phyloP scores from a whole-genome alignment of 1,284 basidiomycete genomes.

The Malassezia restricta region DNA sequence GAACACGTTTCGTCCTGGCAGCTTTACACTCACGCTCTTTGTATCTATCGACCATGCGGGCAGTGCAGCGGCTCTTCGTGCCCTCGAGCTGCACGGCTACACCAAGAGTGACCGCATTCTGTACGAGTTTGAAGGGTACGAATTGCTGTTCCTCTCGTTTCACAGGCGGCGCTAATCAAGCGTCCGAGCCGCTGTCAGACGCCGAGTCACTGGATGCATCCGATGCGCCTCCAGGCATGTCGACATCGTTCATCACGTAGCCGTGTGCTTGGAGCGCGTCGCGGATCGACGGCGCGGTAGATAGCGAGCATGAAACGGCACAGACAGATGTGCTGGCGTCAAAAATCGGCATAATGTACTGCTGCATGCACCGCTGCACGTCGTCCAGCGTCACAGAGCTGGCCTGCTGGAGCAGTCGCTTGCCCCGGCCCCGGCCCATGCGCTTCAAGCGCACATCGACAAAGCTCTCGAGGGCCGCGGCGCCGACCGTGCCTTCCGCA shows the following conservation, averaged over 20 bases:
- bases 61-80: slow-evolving; percentile 30
- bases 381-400: slow-evolving; percentile 60
- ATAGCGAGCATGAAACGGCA: slow-evolving; percentile 68
- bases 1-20: slow-evolving; percentile 78
- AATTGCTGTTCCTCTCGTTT: slow-evolving; percentile 58
- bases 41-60: slow-evolving; percentile 56
- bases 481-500: slow-evolving; percentile 66
- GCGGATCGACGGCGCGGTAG: slow-evolving; percentile 64
- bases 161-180: slow-evolving; percentile 9
- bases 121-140: slow-evolving; percentile 93
- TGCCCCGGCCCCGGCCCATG: slow-evolving; percentile 30
- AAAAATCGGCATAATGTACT: slow-evolving; percentile 78
- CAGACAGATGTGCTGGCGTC: slow-evolving; percentile 64
- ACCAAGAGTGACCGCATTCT: slow-evolving; percentile 85
- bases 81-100: slow-evolving; percentile 42
- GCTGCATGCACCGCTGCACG: slow-evolving; percentile 58
- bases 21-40: slow-evolving; percentile 80
- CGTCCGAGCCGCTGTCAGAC: neutral
- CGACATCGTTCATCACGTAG: slow-evolving; percentile 64
- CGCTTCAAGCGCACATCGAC: slow-evolving; percentile 27
- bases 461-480: slow-evolving; percentile 56
- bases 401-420: slow-evolving; percentile 19
- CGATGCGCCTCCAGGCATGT: slow-evolving; percentile 47
- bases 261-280: slow-evolving; percentile 58
- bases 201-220: slow-evolving; percentile 1